These are phyloP conservation scores for Claviceps africana DNA, from an alignment of 2,329 filamentous ascomycete genomes.

Conservation along the genomic window DNA sequence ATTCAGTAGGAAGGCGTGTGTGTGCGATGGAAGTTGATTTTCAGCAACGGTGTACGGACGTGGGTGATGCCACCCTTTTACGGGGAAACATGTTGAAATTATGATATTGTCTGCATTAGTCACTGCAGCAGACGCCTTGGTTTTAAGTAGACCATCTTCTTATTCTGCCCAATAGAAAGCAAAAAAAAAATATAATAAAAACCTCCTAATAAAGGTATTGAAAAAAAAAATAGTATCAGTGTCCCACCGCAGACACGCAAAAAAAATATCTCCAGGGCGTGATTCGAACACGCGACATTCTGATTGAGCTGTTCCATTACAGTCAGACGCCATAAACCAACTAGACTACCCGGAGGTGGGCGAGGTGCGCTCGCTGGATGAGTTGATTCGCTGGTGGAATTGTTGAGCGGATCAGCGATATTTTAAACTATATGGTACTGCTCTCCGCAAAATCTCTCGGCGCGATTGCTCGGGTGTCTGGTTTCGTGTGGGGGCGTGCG, in stretches of 20 bases:
- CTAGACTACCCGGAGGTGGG: slow-evolving; percentile 13
- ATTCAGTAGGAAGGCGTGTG: too few species aligned
- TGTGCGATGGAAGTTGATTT: too few species aligned
- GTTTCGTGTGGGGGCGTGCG: too few species aligned
- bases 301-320: slow-evolving; percentile 13
- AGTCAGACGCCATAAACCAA: slow-evolving; percentile 16
- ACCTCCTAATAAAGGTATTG: background rate
- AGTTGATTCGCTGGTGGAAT: background rate
- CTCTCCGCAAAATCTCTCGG: too few species aligned
- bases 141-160: too few species aligned
- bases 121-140: too few species aligned
- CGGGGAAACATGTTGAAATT: too few species aligned
- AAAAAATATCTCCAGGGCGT: slow-evolving; percentile 10
- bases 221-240: background rate
- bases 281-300: slow-evolving; percentile 17
- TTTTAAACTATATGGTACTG: background rate
- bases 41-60: too few species aligned
- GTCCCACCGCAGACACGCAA: background rate
- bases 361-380: background rate
- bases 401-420: background rate
- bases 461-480: too few species aligned
- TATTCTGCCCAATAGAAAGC: too few species aligned
- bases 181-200: background rate
- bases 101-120: too few species aligned
- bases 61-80: too few species aligned